Conservation (phyloP, 495 filamentous ascomycete genomes). For the Tuber melanosporum region DNA sequence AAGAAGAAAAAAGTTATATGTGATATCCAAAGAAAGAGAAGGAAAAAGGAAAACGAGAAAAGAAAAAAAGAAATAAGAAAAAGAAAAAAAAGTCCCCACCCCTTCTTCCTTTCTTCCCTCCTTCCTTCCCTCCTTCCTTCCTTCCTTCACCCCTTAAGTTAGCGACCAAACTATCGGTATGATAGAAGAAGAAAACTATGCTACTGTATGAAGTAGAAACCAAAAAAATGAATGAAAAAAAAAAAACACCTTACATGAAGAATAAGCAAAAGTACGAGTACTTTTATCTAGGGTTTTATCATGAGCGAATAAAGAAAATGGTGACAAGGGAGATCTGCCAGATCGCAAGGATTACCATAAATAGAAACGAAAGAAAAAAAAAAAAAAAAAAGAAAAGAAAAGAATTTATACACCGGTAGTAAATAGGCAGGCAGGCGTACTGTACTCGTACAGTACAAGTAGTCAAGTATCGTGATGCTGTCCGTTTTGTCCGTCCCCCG, state of each 20-base stretch:
- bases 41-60: background rate
- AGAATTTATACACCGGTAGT: background rate
- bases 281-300: background rate
- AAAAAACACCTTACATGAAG: background rate
- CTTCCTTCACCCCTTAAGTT: background rate
- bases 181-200: no score
- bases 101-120: background rate
- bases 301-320: background rate
- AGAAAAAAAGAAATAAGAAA: background rate
- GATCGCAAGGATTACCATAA: background rate
- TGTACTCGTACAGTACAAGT: background rate
- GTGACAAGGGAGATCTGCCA: background rate
- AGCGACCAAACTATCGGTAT: background rate
- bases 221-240: constrained; percentile 11
- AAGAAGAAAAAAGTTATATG: background rate
- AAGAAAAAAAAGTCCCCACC: background rate
- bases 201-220: background rate
- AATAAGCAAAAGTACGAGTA: background rate
- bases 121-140: background rate
- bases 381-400: background rate
- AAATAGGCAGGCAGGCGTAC: no score
- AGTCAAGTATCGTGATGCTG: background rate
- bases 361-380: background rate
- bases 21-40: constrained; percentile 1
- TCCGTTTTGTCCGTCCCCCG: background rate